These are phyloP conservation scores for Neofusicoccum parvum DNA, from an alignment of 2,329 filamentous ascomycete species.

Conservation along the genomic window DNA sequence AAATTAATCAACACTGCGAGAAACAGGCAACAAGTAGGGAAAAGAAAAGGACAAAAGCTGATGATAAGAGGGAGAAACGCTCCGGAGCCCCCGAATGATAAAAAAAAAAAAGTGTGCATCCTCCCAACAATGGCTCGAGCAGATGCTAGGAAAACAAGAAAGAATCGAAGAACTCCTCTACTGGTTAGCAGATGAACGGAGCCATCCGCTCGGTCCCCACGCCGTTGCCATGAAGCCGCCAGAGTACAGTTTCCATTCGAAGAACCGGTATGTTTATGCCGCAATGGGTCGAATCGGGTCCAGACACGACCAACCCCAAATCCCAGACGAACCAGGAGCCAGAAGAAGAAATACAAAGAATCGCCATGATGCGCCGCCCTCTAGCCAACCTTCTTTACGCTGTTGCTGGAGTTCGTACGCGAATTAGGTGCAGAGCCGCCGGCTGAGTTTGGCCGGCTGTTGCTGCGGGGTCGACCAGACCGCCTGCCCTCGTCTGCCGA, in stretches of 20 bases:
- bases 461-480: slow-evolving; percentile 41
- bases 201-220: neutral
- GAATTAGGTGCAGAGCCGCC: slow-evolving; percentile 18
- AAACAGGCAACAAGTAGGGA: neutral
- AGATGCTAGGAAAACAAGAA: slow-evolving; percentile 11
- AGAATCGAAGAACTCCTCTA: slow-evolving; percentile 14
- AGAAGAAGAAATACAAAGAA: slow-evolving; percentile 18
- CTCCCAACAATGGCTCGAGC: slow-evolving; percentile 6
- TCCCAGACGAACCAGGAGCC: neutral
- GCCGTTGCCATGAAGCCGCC: slow-evolving; percentile 15
- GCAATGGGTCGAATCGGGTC: slow-evolving; percentile 13
- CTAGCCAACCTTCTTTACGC: slow-evolving; percentile 19
- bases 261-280: slow-evolving; percentile 2
- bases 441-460: slow-evolving; percentile 42
- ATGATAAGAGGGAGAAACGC: slow-evolving; percentile 16
- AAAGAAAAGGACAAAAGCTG: slow-evolving; percentile 2
- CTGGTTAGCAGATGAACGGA: slow-evolving; percentile 15
- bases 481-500: slow-evolving; percentile 38
- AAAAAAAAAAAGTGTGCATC: slow-evolving; percentile 12
- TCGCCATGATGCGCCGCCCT: slow-evolving; percentile 6
- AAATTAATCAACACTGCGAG: neutral
- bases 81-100: slow-evolving; percentile 13
- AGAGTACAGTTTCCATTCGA: slow-evolving; percentile 13
- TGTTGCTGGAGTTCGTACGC: slow-evolving; percentile 20
- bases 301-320: slow-evolving; percentile 9